A percentile compares a stretch with the other conserved stretches of the same genome.
phyloP scores from a whole-genome alignment of 306 rosid genomes.

The Cyamopsis tetragonoloba region DNA sequence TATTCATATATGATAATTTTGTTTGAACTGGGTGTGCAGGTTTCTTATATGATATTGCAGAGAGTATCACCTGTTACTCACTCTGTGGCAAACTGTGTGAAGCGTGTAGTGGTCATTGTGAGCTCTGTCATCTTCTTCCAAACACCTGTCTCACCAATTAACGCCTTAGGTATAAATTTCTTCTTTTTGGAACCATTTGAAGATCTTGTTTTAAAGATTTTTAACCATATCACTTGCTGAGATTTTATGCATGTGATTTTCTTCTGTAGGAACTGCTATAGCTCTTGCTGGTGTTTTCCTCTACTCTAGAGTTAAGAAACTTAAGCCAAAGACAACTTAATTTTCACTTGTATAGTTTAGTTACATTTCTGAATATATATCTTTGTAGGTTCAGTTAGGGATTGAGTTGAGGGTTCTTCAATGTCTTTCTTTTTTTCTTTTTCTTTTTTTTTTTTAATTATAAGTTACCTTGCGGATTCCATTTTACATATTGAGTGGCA shows the following conservation, averaged over 20 bases:
- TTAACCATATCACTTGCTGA: neutral
- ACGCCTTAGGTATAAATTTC: conserved; percentile 65
- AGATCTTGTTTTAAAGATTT: neutral
- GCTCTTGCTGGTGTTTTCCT: conserved; percentile 94
- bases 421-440: too few relatives aligned
- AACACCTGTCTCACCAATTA: conserved; percentile 78
- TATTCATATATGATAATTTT: too few relatives aligned
- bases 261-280: conserved; percentile 70
- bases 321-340: conserved; percentile 69
- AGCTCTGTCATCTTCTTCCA: conserved; percentile 93
- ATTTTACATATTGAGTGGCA: conserved; percentile 23
- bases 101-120: conserved; percentile 90
- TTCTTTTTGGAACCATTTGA: neutral
- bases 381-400: conserved; percentile 41
- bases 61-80: conserved; percentile 97
- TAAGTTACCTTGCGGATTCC: neutral
- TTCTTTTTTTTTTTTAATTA: neutral
- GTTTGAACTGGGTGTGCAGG: conserved; percentile 49
- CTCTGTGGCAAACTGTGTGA: conserved; percentile 89
- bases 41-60: conserved; percentile 87
- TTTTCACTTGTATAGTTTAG: conserved; percentile 29
- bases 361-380: conserved; percentile 15
- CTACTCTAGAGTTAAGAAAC: conserved; percentile 79
- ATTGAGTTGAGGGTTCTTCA: neutral
- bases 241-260: conserved; percentile 3